A percentile compares a stretch with the other conserved stretches of the same genome.
phyloP scores from a whole-genome alignment of 371 early-diverging fungal species.

The Mucor plumbeus region DNA sequence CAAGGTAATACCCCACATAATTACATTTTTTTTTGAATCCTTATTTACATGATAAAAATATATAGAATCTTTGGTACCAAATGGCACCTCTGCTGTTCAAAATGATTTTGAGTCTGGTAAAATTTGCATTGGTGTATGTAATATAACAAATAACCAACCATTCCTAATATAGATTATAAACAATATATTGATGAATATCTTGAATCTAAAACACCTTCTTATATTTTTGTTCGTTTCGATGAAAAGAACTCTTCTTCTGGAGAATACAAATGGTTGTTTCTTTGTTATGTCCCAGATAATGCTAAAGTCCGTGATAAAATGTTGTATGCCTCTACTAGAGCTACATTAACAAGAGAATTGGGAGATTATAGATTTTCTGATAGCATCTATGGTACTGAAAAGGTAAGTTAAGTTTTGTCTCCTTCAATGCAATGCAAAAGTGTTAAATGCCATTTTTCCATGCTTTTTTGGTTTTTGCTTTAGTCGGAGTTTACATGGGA shows the following conservation, averaged over 20 bases:
- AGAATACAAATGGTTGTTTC: conserved; percentile 74
- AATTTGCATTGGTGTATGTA: not conserved
- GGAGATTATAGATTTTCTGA: conserved; percentile 83
- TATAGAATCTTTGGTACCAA: conserved; percentile 50
- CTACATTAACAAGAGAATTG: conserved; percentile 75
- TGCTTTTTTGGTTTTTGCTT: not conserved
- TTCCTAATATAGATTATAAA: not conserved
- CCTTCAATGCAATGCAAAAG: not conserved
- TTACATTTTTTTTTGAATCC: not conserved
- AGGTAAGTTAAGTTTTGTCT: conserved; percentile 35
- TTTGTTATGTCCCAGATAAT: conserved; percentile 80
- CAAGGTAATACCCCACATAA: conserved; percentile 36
- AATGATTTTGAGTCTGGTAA: conserved; percentile 67
- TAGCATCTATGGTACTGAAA: conserved; percentile 76
- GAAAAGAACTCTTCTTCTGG: conserved; percentile 41
- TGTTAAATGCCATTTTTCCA: not conserved
- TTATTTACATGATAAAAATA: not conserved
- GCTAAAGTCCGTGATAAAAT: conserved; percentile 87
- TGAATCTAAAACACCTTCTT: conserved; percentile 65
- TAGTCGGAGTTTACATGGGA: conserved; percentile 69
- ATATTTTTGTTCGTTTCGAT: conserved; percentile 73
- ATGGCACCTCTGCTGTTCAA: conserved; percentile 49
- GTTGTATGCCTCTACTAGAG: conserved; percentile 85
- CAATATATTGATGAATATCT: conserved; percentile 52
- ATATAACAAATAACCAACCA: not conserved